Percentiles rank a stretch among this genome's conserved stretches.
phyloP scores from a whole-genome alignment of 2,329 filamentous ascomycete genomes.

The Fusarium pseudonygamai region DNA sequence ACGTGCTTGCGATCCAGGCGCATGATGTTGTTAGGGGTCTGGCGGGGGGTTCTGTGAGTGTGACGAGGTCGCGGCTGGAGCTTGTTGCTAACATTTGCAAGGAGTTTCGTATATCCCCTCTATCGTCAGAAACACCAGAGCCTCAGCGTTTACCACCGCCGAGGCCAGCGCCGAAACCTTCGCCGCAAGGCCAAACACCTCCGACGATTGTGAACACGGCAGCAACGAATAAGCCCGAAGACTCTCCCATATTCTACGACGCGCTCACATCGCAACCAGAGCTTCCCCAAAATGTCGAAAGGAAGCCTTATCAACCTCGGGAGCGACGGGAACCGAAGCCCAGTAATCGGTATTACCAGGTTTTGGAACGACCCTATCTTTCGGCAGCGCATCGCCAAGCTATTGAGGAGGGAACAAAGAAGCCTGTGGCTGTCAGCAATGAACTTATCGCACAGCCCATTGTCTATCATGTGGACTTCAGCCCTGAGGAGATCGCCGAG shows the following conservation, averaged over 20 bases:
- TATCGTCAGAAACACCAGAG: background rate
- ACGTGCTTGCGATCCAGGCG: constrained; percentile 25
- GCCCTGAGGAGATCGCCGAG: constrained; percentile 48
- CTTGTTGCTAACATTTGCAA: constrained; percentile 9
- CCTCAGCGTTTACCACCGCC: background rate
- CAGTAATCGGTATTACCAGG: constrained; percentile 23
- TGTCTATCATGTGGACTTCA: constrained; percentile 59
- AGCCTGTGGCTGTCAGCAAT: background rate
- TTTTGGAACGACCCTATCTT: constrained; percentile 41
- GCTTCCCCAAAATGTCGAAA: background rate
- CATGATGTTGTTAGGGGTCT: constrained; percentile 36
- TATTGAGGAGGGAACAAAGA: constrained; percentile 40
- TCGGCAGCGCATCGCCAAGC: constrained; percentile 40
- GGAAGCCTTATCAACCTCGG: constrained; percentile 18
- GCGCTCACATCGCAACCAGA: background rate
- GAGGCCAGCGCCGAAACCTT: background rate
- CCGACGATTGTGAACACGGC: background rate
- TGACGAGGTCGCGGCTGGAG: background rate
- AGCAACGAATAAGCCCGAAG: background rate
- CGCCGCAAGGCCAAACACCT: background rate
- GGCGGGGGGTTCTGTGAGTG: constrained; percentile 33
- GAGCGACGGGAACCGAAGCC: constrained; percentile 21
- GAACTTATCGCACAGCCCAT: constrained; percentile 12
- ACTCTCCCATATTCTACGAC: background rate
- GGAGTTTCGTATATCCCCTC: constrained; percentile 5